A percentile compares a stretch with the other conserved stretches of the same genome.
Conservation (phyloP, 2,329 filamentous ascomycete species). For the Diplodia sapinea region DNA sequence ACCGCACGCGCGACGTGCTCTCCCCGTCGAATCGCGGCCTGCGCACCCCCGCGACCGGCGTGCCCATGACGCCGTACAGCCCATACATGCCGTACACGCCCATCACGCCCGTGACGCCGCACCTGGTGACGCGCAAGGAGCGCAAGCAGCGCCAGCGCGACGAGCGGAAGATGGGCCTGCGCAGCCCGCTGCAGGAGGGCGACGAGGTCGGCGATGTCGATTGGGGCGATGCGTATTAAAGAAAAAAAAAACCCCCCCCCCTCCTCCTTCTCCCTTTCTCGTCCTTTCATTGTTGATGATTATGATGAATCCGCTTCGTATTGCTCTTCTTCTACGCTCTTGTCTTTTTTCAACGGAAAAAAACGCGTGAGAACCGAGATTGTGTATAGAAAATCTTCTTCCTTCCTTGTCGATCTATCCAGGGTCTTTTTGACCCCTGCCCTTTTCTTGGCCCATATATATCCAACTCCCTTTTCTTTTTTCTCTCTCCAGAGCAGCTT, state of each 20-base stretch:
- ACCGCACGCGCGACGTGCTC: constrained; percentile 22
- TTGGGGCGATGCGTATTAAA: constrained; percentile 30
- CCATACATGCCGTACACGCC: constrained; percentile 82
- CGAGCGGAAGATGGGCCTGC: constrained; percentile 64
- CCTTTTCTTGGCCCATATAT: constrained; percentile 12
- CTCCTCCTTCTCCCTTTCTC: not conserved
- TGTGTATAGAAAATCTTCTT: constrained; percentile 15
- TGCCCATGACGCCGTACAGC: constrained; percentile 73
- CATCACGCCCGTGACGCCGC: constrained; percentile 77
- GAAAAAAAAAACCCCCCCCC: too few relatives aligned
- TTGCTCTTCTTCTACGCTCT: not conserved
- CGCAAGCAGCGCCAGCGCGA: constrained; percentile 70
- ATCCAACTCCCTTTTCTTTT: not conserved
- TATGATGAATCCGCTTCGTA: not conserved
- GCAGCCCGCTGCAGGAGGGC: constrained; percentile 49
- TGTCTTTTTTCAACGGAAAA: not conserved
- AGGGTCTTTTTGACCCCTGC: not conserved
- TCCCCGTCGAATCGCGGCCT: constrained; percentile 37
- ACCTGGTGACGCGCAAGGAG: constrained; percentile 72
- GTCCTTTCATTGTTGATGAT: constrained; percentile 2
- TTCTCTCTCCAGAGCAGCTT: not conserved
- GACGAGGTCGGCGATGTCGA: constrained; percentile 39
- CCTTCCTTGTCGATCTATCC: not conserved
- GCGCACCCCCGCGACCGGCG: constrained; percentile 58
- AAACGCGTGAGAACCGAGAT: constrained; percentile 5